These are phyloP conservation scores for Kwoniella sp. DNA, from an alignment of 768 basidiomycete species.

Conservation along the genomic window DNA sequence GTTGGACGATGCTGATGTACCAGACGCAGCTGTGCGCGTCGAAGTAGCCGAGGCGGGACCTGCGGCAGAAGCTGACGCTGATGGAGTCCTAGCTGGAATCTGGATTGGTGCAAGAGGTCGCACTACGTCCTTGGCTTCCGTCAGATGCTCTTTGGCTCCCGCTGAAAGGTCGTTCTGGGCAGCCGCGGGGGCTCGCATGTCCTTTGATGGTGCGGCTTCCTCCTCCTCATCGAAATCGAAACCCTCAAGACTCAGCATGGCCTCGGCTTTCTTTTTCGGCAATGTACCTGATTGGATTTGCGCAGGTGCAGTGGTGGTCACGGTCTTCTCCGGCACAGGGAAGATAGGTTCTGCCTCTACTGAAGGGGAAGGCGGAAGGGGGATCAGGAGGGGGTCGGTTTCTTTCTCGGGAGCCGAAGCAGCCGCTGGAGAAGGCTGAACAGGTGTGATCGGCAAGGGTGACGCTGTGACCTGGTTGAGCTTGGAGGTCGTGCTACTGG, in stretches of 20 bases:
- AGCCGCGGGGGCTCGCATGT: background rate
- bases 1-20: slow-evolving; percentile 12
- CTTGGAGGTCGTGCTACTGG: background rate
- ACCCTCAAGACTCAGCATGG: slow-evolving; percentile 40
- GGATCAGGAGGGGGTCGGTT: slow-evolving; percentile 33
- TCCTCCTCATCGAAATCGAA: slow-evolving; percentile 42
- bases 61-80: background rate
- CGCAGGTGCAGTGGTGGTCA: background rate
- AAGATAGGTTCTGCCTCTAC: slow-evolving; percentile 7
- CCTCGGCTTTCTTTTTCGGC: slow-evolving; percentile 18
- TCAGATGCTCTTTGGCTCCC: slow-evolving; percentile 21
- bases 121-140: slow-evolving; percentile 24
- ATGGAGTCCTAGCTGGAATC: slow-evolving; percentile 15
- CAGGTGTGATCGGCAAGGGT: slow-evolving; percentile 6
- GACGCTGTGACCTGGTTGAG: background rate
- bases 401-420: slow-evolving; percentile 1
- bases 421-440: background rate
- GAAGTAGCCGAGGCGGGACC: slow-evolving; percentile 13
- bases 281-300: background rate
- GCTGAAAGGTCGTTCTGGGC: slow-evolving; percentile 7
- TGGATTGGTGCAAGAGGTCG: slow-evolving; percentile 24
- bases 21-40: background rate
- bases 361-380: slow-evolving; percentile 42
- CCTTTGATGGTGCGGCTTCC: slow-evolving; percentile 7
- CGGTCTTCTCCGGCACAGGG: background rate